Evolutionary conservation across 805 yeast genomes (phyloP).

Genomic region (Nakazawaea holstii): DNA sequence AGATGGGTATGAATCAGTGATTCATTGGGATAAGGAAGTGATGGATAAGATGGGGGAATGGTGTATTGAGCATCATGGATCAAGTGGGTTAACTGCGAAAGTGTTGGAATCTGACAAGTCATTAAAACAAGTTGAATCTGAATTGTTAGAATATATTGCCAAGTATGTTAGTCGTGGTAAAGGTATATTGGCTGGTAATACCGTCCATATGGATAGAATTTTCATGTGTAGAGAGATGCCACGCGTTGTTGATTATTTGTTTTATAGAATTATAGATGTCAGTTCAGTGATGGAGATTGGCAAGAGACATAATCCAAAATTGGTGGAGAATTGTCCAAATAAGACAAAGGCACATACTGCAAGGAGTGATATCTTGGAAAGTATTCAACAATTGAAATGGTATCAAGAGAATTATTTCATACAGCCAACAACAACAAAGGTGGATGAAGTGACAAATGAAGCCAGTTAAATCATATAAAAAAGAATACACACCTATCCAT

Average conservation of each 20-base stretch:
- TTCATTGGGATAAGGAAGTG: constrained; percentile 56
- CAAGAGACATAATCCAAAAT: constrained; percentile 63
- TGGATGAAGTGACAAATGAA: background rate
- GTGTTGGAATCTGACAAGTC: constrained; percentile 56
- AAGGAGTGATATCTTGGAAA: constrained; percentile 78
- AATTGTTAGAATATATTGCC: constrained; percentile 56
- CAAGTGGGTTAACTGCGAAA: constrained; percentile 69
- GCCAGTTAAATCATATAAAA: no score
- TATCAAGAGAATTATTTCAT: constrained; percentile 60
- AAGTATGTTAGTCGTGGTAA: constrained; percentile 45
- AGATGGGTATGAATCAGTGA: constrained; percentile 73
- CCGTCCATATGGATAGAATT: constrained; percentile 85
- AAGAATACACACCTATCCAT: no score
- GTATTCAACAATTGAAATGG: constrained; percentile 79
- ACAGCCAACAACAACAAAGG: constrained; percentile 12
- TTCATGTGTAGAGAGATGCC: constrained; percentile 87
- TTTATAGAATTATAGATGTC: constrained; percentile 85
- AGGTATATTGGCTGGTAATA: constrained; percentile 85
- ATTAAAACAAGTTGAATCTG: constrained; percentile 55
- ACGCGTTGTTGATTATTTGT: constrained; percentile 48
- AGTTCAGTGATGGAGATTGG: constrained; percentile 81
- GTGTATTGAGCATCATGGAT: constrained; percentile 81
- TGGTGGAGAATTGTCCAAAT: constrained; percentile 51
- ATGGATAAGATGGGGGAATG: constrained; percentile 80
- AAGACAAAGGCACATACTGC: constrained; percentile 84